phyloP scores from a whole-genome alignment of 345 rosid species.

The Lepidium africanum region DNA sequence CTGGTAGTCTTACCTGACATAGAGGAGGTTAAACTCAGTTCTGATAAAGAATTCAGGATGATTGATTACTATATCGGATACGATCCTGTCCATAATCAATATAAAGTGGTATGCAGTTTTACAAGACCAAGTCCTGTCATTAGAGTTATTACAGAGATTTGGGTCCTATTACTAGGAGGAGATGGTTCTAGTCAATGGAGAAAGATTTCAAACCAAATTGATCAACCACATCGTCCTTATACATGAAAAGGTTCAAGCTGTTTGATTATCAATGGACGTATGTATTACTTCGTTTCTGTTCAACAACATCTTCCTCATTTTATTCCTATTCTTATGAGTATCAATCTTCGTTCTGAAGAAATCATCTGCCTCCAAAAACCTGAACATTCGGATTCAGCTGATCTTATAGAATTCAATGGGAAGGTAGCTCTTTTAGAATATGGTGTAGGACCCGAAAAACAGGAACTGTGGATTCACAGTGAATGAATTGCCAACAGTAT shows the following conservation, averaged over 20 bases:
- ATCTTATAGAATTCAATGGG: too few relatives aligned
- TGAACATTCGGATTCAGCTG: too few relatives aligned
- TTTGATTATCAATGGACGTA: background rate
- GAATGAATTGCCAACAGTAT: too few relatives aligned
- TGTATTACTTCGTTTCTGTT: background rate
- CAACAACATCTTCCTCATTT: background rate
- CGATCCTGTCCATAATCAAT: background rate
- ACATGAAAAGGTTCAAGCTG: too few relatives aligned
- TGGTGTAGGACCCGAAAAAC: too few relatives aligned
- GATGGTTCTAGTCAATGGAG: background rate
- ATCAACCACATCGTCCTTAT: background rate
- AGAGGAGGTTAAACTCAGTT: background rate
- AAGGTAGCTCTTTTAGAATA: too few relatives aligned
- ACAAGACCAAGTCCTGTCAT: background rate
- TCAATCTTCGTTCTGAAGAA: too few relatives aligned
- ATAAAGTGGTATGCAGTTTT: conserved; percentile 6
- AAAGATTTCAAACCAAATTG: background rate
- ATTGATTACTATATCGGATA: background rate
- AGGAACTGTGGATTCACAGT: too few relatives aligned
- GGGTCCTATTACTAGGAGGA: conserved; percentile 10
- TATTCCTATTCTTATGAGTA: too few relatives aligned
- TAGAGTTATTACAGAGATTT: background rate
- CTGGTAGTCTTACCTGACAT: conserved; percentile 4
- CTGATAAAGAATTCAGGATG: background rate
- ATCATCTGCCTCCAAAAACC: too few relatives aligned